phyloP scores from a whole-genome alignment of 2,329 filamentous ascomycete species.

The Fusarium proliferatum region DNA sequence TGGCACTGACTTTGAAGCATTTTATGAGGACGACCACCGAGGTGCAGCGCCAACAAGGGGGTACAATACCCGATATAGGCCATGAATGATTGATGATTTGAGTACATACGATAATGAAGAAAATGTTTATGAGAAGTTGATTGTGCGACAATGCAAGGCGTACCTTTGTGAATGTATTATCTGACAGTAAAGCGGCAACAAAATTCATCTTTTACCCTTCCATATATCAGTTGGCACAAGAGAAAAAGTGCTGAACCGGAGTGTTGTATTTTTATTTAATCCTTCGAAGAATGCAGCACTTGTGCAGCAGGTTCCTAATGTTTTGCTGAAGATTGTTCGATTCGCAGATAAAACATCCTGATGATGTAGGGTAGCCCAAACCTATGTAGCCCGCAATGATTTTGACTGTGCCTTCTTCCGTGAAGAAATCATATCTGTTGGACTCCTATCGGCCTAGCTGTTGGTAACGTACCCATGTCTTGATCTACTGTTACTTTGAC shows the following conservation, averaged over 20 bases:
- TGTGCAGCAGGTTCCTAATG: rapidly evolving
- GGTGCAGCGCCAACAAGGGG: background rate
- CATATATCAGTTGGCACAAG: rapidly evolving
- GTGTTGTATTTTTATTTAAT: background rate
- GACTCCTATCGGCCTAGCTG: background rate
- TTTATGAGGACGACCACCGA: conserved; percentile 28
- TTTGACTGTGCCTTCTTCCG: background rate
- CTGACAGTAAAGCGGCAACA: background rate
- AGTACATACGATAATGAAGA: background rate
- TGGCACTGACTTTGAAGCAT: conserved; percentile 45
- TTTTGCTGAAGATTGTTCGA: background rate
- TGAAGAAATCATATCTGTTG: background rate
- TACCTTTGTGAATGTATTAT: rapidly evolving
- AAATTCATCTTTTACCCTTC: background rate
- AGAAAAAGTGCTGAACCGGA: background rate
- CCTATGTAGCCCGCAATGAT: no score
- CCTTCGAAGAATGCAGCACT: background rate
- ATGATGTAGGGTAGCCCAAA: background rate
- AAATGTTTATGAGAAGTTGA: background rate
- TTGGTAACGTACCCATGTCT: no score
- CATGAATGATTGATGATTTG: background rate
- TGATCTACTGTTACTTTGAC: background rate
- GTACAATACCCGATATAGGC: conserved; percentile 32
- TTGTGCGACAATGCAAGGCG: background rate
- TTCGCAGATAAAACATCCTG: background rate